These are phyloP conservation scores for Phytophthora sp. DNA, from an alignment of 352 stramenopile species.

Conservation along the genomic window DNA sequence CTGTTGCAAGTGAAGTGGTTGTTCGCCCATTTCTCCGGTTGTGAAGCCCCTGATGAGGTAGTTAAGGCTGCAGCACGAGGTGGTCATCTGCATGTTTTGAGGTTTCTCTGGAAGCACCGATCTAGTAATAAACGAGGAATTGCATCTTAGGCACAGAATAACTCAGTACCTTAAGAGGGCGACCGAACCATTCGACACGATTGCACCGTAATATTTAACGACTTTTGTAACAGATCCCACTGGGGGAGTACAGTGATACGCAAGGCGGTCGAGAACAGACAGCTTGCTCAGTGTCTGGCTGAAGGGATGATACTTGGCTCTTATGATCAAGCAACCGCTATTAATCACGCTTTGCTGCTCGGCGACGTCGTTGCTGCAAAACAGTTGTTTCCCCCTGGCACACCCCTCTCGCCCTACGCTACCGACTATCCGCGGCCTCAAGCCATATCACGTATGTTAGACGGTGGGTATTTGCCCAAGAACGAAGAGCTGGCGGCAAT, in stretches of 20 bases:
- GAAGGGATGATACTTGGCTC: background rate
- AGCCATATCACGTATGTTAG: background rate
- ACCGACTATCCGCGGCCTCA: background rate
- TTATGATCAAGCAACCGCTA: background rate
- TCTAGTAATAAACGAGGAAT: background rate
- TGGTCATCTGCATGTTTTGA: constrained; percentile 6
- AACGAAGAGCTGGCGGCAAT: background rate
- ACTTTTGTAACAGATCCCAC: background rate
- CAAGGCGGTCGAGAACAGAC: constrained; percentile 11
- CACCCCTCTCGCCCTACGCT: constrained; percentile 1
- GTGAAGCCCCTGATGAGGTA: background rate
- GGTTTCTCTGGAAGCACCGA: constrained; percentile 5
- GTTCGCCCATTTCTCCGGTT: constrained; percentile 9
- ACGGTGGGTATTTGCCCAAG: constrained; percentile 5
- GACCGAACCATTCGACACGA: background rate
- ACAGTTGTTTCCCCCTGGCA: background rate
- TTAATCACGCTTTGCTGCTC: constrained; percentile 5
- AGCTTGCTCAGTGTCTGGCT: background rate
- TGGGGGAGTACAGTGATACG: background rate
- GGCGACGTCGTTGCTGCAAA: constrained; percentile 2
- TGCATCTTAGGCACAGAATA: too few relatives aligned
- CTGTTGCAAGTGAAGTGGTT: constrained; percentile 10
- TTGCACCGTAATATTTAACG: background rate
- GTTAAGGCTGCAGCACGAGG: background rate
- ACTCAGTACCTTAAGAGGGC: too few relatives aligned